phyloP scores from a whole-genome alignment of 306 rosid genomes.

The Pueraria montana region DNA sequence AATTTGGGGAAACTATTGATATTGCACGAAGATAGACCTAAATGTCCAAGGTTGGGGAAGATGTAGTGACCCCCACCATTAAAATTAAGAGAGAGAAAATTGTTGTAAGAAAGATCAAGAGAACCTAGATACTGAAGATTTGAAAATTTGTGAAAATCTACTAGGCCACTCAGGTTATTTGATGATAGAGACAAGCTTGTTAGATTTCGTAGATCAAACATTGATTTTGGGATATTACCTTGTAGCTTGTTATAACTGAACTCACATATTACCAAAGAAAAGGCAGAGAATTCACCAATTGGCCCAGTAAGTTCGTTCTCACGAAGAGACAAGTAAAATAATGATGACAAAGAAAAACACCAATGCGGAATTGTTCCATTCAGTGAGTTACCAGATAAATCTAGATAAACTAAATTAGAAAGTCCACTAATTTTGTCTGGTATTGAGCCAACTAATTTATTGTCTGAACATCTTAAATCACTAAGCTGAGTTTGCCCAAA shows the following conservation, averaged over 20 bases:
- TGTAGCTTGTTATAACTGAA: neutral
- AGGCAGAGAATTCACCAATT: too few relatives aligned
- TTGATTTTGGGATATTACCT: neutral
- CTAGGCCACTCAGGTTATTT: neutral
- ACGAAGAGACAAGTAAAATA: too few relatives aligned
- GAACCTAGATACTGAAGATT: neutral
- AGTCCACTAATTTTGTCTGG: too few relatives aligned
- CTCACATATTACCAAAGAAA: too few relatives aligned
- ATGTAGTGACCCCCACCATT: neutral
- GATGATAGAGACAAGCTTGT: neutral
- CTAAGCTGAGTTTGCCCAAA: too few relatives aligned
- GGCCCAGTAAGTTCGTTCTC: too few relatives aligned
- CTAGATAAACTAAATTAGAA: too few relatives aligned
- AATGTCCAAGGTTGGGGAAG: neutral
- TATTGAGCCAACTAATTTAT: too few relatives aligned
- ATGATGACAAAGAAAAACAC: too few relatives aligned
- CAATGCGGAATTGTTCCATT: constrained; percentile 9
- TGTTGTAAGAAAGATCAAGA: neutral
- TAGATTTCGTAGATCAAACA: neutral
- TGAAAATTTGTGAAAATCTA: neutral
- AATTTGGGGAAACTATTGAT: neutral
- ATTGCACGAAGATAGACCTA: too few relatives aligned
- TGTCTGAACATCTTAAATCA: too few relatives aligned
- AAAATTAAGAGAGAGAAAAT: neutral
- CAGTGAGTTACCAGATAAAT: neutral